phyloP scores from a whole-genome alignment of 768 basidiomycete genomes.

The Phylloporus rhodoxanthus region DNA sequence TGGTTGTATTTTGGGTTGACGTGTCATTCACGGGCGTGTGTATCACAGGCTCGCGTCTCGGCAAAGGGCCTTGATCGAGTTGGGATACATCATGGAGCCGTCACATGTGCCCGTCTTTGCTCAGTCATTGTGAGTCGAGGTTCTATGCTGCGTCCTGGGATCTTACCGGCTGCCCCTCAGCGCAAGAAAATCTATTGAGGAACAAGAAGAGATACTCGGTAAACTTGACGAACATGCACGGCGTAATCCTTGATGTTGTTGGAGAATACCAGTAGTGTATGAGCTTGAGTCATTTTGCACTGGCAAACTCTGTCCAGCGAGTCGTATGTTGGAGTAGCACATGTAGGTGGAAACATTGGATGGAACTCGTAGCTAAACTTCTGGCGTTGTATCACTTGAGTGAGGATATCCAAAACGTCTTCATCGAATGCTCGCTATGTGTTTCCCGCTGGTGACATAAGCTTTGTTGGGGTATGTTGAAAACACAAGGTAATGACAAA shows the following conservation, averaged over 20 bases:
- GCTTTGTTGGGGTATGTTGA: neutral
- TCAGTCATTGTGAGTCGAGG: conserved; percentile 51
- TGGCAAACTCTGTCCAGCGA: too few relatives aligned
- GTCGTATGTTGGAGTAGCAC: too few relatives aligned
- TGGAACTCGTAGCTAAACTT: too few relatives aligned
- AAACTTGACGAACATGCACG: conserved; percentile 36
- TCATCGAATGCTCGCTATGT: too few relatives aligned
- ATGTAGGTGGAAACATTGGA: too few relatives aligned
- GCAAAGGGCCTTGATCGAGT: conserved; percentile 54
- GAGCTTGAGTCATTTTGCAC: neutral
- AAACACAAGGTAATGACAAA: neutral
- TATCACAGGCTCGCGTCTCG: conserved; percentile 45
- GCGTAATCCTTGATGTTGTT: neutral
- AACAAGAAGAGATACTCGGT: conserved; percentile 38
- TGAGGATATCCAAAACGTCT: too few relatives aligned
- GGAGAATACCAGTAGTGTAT: neutral
- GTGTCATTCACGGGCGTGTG: neutral
- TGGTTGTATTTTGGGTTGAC: neutral
- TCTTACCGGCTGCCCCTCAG: conserved; percentile 22
- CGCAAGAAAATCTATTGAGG: conserved; percentile 37
- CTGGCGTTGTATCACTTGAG: too few relatives aligned
- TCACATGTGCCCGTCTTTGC: conserved; percentile 55
- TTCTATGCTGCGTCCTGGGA: neutral
- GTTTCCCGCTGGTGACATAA: too few relatives aligned
- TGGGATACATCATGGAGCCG: conserved; percentile 51